Evolutionary conservation across 805 yeast species (phyloP), one percentile per base, ranked within the genome.

Genomic region (Blastobotrys robertii): DNA sequence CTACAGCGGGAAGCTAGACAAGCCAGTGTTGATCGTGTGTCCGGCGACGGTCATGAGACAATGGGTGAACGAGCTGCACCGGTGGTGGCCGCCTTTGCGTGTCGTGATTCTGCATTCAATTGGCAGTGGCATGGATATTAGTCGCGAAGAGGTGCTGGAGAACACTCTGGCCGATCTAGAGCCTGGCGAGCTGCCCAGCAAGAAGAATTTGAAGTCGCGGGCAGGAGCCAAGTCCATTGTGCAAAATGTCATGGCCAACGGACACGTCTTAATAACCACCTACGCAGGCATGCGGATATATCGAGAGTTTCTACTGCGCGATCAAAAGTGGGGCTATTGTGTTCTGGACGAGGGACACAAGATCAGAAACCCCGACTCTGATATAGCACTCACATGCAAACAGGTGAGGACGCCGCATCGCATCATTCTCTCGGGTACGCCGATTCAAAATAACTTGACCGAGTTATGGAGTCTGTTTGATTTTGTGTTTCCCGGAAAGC

Each of bases 1-100:
- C 55, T 84, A 87, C 58, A 82, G 94, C 12, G 79, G 81, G 0
- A 65, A 75, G 44, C 65, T 90, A 1, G 73, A 76, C 29, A 81
- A 79, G 32, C 98, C 98, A 0, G 81, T 84, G 0, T 56, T 92
- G 30, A 70, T 92, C 34, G 96, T 92, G 0, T 94, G 96, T 51
- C 98, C 98, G 0, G 97, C 97, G 0, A 92, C 98, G 0, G 97
- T 92, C 0, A 67, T 92, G 71, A 82, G 78, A 47, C 98, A 92
- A 57, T 92, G 98, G 98, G 90, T 86, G n/a, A 81, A 81, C 48
- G 98, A 92, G 61, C 76, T 92, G 38, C 97, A 90, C 53, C 74
- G 81, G 39, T 92, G 98, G 98, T 92, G 97, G 97, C 97, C 97
- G 2, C 86, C 97, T 0, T 69, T 92, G 22, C 63, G 98, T 47